These are phyloP conservation scores for Diplodia seriata DNA, from an alignment of 2,329 filamentous ascomycete species.

Conservation along the genomic window DNA sequence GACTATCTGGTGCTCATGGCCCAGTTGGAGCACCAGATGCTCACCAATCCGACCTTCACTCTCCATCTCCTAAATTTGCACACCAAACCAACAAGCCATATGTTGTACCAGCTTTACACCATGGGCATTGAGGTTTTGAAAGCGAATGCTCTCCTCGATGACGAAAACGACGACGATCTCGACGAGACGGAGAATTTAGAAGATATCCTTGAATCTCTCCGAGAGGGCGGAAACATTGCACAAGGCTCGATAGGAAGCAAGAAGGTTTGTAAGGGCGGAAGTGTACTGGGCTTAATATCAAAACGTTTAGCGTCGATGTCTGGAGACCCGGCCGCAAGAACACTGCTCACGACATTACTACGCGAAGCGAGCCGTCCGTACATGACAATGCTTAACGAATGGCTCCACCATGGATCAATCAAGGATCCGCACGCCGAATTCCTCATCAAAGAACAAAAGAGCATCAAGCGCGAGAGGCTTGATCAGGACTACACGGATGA, in stretches of 20 bases:
- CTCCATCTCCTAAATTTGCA: conserved; percentile 92
- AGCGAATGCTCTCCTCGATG: conserved; percentile 85
- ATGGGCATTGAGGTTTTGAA: conserved; percentile 80
- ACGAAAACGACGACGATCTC: conserved; percentile 68
- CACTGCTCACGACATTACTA: conserved; percentile 79
- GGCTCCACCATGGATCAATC: conserved; percentile 95
- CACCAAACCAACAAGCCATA: conserved; percentile 86
- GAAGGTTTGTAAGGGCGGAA: conserved; percentile 95
- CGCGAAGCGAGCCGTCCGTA: conserved; percentile 91
- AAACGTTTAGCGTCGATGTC: conserved; percentile 87
- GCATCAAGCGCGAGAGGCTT: conserved; percentile 86
- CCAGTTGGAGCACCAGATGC: conserved; percentile 89
- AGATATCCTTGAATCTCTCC: conserved; percentile 87
- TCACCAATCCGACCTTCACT: conserved; percentile 88
- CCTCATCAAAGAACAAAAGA: conserved; percentile 92
- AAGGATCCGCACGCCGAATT: conserved; percentile 95
- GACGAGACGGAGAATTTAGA: conserved; percentile 86
- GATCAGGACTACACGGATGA: conserved; percentile 98
- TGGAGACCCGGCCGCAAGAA: conserved; percentile 86
- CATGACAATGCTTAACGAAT: conserved; percentile 98
- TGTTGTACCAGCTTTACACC: conserved; percentile 88
- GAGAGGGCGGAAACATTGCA: conserved; percentile 82
- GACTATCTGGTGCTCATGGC: conserved; percentile 93
- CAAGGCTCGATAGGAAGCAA: conserved; percentile 81
- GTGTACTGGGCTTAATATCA: conserved; percentile 87